phyloP scores from a whole-genome alignment of 371 early-diverging fungal species.

The Batrachochytrium dendrobatidis region DNA sequence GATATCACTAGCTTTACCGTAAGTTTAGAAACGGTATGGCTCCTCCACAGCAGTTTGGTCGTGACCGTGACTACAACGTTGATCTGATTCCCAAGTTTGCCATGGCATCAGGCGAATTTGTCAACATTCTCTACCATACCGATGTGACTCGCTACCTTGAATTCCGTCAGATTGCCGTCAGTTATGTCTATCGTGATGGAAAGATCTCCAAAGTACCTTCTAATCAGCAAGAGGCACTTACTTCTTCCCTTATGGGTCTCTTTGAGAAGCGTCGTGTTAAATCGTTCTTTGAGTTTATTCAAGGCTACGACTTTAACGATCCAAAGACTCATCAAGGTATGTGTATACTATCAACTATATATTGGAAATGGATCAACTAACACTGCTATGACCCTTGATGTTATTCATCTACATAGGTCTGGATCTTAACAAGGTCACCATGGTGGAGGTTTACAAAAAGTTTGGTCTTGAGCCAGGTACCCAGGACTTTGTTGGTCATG shows the following conservation, averaged over 20 bases:
- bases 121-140: slow-evolving; percentile 70
- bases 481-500: slow-evolving; percentile 98
- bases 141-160: slow-evolving; percentile 97
- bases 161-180: slow-evolving; percentile 95
- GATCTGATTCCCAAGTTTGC: slow-evolving; percentile 99
- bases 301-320: slow-evolving; percentile 74
- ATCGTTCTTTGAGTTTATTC: slow-evolving; percentile 95
- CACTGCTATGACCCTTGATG: too few relatives aligned
- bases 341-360: background rate
- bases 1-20: slow-evolving; percentile 59
- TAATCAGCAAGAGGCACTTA: slow-evolving; percentile 82
- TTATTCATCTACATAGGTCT: slow-evolving; percentile 54
- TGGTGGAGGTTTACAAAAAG: slow-evolving; percentile 83
- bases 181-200: slow-evolving; percentile 88
- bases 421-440: slow-evolving; percentile 66
- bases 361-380: too few relatives aligned
- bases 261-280: slow-evolving; percentile 93
- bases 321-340: slow-evolving; percentile 68
- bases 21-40: slow-evolving; percentile 70
- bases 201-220: slow-evolving; percentile 94
- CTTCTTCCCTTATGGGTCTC: slow-evolving; percentile 83
- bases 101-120: slow-evolving; percentile 86
- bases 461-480: slow-evolving; percentile 91
- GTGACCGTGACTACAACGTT: slow-evolving; percentile 93
- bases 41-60: slow-evolving; percentile 64